These are phyloP conservation scores for Fomes fomentarius DNA, from an alignment of 1,284 basidiomycete genomes.

Conservation along the genomic window DNA sequence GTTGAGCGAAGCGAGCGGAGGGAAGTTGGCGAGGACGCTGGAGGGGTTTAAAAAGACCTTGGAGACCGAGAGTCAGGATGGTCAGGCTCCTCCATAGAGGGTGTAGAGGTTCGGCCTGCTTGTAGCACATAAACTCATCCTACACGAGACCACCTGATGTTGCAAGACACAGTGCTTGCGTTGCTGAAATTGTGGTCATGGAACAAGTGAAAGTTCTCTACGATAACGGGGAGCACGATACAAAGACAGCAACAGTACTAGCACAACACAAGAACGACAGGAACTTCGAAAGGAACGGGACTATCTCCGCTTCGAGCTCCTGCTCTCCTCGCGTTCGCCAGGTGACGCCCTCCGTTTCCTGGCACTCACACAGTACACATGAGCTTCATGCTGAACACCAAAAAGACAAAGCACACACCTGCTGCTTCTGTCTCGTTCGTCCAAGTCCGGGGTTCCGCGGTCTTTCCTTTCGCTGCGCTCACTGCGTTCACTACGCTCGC, in stretches of 20 bases:
- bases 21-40: slow-evolving; percentile 71
- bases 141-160: background rate
- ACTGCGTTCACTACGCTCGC: slow-evolving; percentile 8
- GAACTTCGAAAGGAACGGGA: background rate
- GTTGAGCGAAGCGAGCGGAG: slow-evolving; percentile 74
- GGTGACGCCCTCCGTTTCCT: slow-evolving; percentile 38
- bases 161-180: no score
- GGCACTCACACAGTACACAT: background rate
- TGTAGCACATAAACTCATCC: slow-evolving; percentile 23
- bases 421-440: slow-evolving; percentile 32
- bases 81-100: slow-evolving; percentile 18
- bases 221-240: no score
- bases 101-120: slow-evolving; percentile 1
- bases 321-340: slow-evolving; percentile 31
- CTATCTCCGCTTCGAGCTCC: slow-evolving; percentile 38
- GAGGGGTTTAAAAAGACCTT: slow-evolving; percentile 78
- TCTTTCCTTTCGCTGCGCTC: slow-evolving; percentile 22
- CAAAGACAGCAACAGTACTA: background rate
- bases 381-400: background rate
- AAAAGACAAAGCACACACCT: slow-evolving; percentile 27
- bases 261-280: background rate
- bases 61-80: slow-evolving; percentile 50
- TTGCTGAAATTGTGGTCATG: no score
- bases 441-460: slow-evolving; percentile 28
- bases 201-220: no score